A percentile compares a stretch with the other conserved stretches of the same genome.
phyloP scores from a whole-genome alignment of 805 yeast species.

The Candida endomychidarum region DNA sequence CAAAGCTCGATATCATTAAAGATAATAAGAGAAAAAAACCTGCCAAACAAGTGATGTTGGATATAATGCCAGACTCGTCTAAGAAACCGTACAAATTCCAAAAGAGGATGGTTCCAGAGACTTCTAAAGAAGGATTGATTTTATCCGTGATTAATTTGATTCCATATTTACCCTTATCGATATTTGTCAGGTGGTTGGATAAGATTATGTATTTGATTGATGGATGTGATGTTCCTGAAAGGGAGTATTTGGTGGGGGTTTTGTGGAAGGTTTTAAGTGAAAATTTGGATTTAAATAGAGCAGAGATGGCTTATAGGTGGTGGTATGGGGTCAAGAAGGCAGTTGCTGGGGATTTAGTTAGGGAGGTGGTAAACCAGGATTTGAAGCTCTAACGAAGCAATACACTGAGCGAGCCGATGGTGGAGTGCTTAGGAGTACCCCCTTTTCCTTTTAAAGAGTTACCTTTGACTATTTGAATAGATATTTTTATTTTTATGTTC shows the following conservation, averaged over 20 bases:
- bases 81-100: constrained; percentile 20
- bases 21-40: constrained; percentile 35
- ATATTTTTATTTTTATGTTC: no score
- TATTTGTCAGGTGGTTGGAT: constrained; percentile 48
- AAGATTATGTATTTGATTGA: constrained; percentile 37
- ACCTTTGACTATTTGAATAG: no score
- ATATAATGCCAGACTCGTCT: constrained; percentile 15
- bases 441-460: no score
- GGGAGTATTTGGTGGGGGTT: constrained; percentile 33
- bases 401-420: background rate
- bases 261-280: constrained; percentile 59
- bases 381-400: background rate
- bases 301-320: constrained; percentile 57
- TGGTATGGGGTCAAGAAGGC: constrained; percentile 50
- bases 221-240: constrained; percentile 25
- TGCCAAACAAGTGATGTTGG: constrained; percentile 23
- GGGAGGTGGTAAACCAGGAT: background rate
- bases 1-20: constrained; percentile 23
- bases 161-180: constrained; percentile 49
- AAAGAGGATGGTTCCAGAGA: constrained; percentile 31
- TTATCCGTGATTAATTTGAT: constrained; percentile 49
- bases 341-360: constrained; percentile 3
- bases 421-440: no score
- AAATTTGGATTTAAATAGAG: constrained; percentile 56
- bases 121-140: constrained; percentile 50